Base-by-base conservation (phyloP, 495 filamentous ascomycete genomes). In the Cercophora scortea region DNA sequence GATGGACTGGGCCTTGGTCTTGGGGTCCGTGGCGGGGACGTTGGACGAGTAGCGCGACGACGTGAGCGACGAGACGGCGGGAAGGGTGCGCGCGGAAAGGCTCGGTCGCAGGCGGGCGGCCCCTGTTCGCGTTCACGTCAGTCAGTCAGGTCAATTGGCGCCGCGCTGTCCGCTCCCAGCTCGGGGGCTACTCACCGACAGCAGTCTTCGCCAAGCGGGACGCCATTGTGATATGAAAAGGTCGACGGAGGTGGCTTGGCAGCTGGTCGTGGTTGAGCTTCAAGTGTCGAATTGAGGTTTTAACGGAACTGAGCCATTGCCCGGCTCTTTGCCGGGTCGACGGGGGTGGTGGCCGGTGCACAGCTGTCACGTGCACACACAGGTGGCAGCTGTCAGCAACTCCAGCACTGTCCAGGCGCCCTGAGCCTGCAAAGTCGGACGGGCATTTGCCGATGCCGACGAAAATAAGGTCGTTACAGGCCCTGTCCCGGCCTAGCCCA, bases 1-100 rank as follows among this genome's bases (percentile, higher is more conserved):
- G 75, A 99, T 86, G 34, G 89, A 94, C 77, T 96, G 87, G 39
- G 94, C 94, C 79, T 92, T 95, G 68, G 84, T 86, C 74, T 91
- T 87, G 63, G 94, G 91, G 55, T 95, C 89, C 69, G 86, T 78
- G 32, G 82, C 58, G 33, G 93, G 88, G 19, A 91, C 81, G 68
- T 82, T 89, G 61, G 90, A 91, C 57, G 80, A 74, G 62, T 79
- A 73, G 58, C 88, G 87, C 65, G 78, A 67, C 48, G 83, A 64
- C 46, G 81, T 78, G 67, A 78, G 69, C 43, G 82, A 73, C 62
- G 84, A 78, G 67, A 90, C 63, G 62, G 87, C 80, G 69, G 88
- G 87, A 62, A 88, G 72, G 63, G 49, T 71, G 71, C 87, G 86
- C 74, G 82, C 71, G 69, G 77, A 69, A 54, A 39, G 5, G 56